Percentiles rank a stretch among this genome's conserved stretches.
phyloP scores from a whole-genome alignment of 768 basidiomycete genomes.

The Leccinum longicurvipes region DNA sequence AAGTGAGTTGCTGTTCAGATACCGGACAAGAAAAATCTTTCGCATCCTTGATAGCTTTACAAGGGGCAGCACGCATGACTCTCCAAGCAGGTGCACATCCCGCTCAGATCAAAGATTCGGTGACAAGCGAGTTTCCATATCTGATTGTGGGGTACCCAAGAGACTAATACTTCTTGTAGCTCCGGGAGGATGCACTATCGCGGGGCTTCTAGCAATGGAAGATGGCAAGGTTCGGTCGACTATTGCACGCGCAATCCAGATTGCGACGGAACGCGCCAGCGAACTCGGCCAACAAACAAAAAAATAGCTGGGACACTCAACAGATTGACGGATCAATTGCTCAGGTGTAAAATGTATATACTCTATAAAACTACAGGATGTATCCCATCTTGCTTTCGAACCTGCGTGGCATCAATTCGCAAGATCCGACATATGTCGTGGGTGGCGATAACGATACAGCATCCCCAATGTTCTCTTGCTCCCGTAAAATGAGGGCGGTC shows the following conservation, averaged over 20 bases:
- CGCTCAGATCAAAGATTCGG: conserved; percentile 94
- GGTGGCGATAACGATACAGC: conserved; percentile 30
- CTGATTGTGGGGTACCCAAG: not conserved
- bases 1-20: conserved; percentile 49
- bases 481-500: conserved; percentile 94
- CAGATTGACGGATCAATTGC: not conserved
- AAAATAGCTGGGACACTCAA: conserved; percentile 33
- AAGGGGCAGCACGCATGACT: conserved; percentile 96
- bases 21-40: not conserved
- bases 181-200: conserved; percentile 97
- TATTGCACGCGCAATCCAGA: conserved; percentile 91
- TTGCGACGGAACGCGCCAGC: conserved; percentile 86
- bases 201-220: conserved; percentile 91
- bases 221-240: conserved; percentile 92
- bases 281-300: conserved; percentile 73
- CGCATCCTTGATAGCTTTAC: conserved; percentile 58
- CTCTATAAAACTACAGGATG: conserved; percentile 8
- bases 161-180: conserved; percentile 46
- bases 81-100: conserved; percentile 88
- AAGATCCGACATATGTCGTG: conserved; percentile 35
- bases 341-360: not conserved
- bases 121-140: conserved; percentile 70
- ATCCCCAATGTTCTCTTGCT: conserved; percentile 57
- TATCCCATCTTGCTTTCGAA: conserved; percentile 37
- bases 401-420: conserved; percentile 23